Evolutionary conservation across 176 grass and related monocot genomes (phyloP).

Genomic region (Puccinellia tenuiflora): DNA sequence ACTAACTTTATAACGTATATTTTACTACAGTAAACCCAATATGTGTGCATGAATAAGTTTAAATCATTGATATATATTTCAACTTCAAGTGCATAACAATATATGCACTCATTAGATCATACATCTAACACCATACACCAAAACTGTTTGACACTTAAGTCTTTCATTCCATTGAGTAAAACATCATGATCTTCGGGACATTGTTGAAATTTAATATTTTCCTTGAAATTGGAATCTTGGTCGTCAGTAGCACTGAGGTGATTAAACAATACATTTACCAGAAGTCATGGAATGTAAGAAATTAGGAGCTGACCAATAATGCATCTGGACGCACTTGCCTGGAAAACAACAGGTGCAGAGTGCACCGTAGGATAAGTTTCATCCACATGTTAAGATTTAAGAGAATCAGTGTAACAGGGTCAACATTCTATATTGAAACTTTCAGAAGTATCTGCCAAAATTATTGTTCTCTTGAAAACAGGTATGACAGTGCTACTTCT

Average conservation of each 20-base stretch:
- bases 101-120: neutral
- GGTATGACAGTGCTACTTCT: constrained; percentile 10
- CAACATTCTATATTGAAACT: neutral
- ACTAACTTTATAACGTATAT: neutral
- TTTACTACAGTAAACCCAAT: neutral
- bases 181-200: neutral
- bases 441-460: constrained; percentile 10
- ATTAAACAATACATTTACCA: neutral
- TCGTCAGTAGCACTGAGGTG: neutral
- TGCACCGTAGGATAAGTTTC: neutral
- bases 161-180: neutral
- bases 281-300: neutral
- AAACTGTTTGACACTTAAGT: neutral
- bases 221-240: neutral
- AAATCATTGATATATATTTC: neutral
- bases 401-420: neutral
- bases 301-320: neutral
- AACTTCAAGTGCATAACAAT: neutral
- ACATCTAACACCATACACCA: neutral
- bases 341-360: neutral
- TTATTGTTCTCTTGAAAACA: constrained; percentile 23
- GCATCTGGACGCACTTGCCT: neutral
- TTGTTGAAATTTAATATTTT: neutral
- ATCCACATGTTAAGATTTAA: neutral
- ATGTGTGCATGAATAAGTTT: neutral